These are phyloP conservation scores for Ilex paraguariensis DNA, from an alignment of 305 asterid genomes.

Conservation along the genomic window DNA sequence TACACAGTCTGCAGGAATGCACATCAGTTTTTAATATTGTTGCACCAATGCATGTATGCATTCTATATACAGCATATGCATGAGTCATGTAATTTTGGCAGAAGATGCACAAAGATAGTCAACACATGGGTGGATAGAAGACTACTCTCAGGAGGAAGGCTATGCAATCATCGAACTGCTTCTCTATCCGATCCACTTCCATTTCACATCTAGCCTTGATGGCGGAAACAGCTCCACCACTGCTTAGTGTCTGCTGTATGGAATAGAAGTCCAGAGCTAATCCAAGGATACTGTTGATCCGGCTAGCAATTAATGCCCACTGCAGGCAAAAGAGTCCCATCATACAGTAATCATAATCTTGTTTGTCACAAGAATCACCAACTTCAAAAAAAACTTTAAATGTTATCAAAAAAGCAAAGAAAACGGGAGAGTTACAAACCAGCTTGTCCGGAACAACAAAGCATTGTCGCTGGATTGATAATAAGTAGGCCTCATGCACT, in stretches of 20 bases:
- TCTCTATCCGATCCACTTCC: conserved; percentile 88
- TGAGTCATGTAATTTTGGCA: no score
- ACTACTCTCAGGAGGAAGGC: conserved; percentile 90
- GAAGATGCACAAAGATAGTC: no score
- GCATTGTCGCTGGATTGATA: conserved; percentile 88
- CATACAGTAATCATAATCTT: not conserved
- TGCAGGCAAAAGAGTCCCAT: conserved; percentile 21
- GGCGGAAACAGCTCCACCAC: conserved; percentile 74
- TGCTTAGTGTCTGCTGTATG: conserved; percentile 59
- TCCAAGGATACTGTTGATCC: conserved; percentile 84
- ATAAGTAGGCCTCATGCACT: conserved; percentile 87
- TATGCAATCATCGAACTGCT: conserved; percentile 90
- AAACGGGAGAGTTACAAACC: conserved; percentile 29
- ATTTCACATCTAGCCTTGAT: conserved; percentile 76
- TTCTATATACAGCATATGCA: no score
- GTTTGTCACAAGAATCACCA: not conserved
- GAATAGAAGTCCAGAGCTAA: conserved; percentile 88
- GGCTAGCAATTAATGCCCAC: conserved; percentile 99
- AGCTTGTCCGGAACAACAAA: conserved; percentile 97
- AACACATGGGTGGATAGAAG: conserved; percentile 14
- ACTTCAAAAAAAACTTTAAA: conserved; percentile 9
- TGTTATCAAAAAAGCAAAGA: conserved; percentile 6
- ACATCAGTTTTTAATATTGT: no score
- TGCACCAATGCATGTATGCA: no score
- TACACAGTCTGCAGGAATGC: no score